A percentile compares a stretch with the other conserved stretches of the same genome.
Evolutionary conservation across 169 alveolate genomes (phyloP).

Genomic region (Ichthyophthirius multifiliis): DNA sequence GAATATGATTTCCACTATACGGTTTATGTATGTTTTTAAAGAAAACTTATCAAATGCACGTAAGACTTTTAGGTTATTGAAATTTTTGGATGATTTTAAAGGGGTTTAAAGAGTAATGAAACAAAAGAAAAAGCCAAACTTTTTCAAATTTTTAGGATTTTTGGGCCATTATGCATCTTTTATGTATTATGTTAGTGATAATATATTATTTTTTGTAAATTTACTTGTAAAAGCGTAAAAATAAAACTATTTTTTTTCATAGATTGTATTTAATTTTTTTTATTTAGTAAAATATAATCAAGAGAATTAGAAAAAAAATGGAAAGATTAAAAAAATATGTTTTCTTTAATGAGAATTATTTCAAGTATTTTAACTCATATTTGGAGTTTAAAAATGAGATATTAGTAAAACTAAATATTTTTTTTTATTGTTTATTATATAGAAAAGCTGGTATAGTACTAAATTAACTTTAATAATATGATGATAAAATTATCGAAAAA

Average conservation of each 20-base stretch:
- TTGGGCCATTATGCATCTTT: neutral
- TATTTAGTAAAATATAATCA: neutral
- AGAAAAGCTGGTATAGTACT: neutral
- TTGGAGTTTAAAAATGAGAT: conserved; percentile 5
- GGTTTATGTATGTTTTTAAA: neutral
- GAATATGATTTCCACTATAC: neutral
- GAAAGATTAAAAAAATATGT: neutral
- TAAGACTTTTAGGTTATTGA: conserved; percentile 6
- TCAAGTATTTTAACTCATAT: neutral
- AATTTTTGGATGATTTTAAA: conserved; percentile 9
- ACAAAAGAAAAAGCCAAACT: neutral
- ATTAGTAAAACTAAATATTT: neutral
- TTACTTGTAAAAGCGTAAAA: neutral
- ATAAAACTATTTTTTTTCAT: neutral
- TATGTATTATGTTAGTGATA: conserved; percentile 13
- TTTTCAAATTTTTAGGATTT: neutral
- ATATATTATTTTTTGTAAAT: neutral
- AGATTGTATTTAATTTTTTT: neutral
- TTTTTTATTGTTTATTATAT: neutral
- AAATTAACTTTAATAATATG: neutral
- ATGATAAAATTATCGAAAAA: neutral
- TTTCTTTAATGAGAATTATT: neutral
- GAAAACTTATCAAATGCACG: neutral
- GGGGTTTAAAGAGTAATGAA: neutral
- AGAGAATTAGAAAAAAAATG: neutral